A percentile compares a stretch with the other conserved stretches of the same genome.
Evolutionary conservation across 345 rosid genomes (phyloP).

Genomic region (Physaria fendleri): DNA sequence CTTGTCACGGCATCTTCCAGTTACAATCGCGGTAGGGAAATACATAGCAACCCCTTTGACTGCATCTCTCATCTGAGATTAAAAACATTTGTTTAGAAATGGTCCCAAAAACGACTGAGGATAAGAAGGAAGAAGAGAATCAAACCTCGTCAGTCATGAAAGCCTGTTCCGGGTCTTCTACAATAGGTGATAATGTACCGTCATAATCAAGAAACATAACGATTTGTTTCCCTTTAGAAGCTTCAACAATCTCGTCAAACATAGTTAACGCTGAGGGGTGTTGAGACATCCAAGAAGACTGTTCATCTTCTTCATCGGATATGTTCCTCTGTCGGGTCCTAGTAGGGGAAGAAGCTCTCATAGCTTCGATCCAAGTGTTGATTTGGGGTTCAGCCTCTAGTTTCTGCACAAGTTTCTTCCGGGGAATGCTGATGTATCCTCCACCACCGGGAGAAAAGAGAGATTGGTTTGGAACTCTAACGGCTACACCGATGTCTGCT

Average conservation of each 20-base stretch:
- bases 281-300: conserved; percentile 53
- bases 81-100: neutral
- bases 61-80: conserved; percentile 64
- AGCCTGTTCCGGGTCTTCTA: conserved; percentile 78
- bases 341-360: conserved; percentile 84
- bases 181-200: conserved; percentile 91
- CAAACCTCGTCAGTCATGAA: conserved; percentile 68
- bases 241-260: conserved; percentile 56
- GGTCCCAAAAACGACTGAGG: neutral
- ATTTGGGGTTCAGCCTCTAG: conserved; percentile 38
- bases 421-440: conserved; percentile 29
- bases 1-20: conserved; percentile 84
- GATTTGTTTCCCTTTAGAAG: conserved; percentile 61
- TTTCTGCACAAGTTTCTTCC: conserved; percentile 33
- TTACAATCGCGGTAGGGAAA: conserved; percentile 91
- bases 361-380: conserved; percentile 63
- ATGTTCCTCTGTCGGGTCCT: conserved; percentile 33
- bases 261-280: conserved; percentile 77
- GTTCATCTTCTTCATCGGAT: conserved; percentile 27
- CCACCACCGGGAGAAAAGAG: neutral
- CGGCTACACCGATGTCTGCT: conserved; percentile 32
- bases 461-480: conserved; percentile 27
- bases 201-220: conserved; percentile 92
- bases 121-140: neutral
- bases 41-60: conserved; percentile 54